Evolutionary conservation across 2,329 filamentous ascomycete genomes (phyloP), one percentile per base, ranked within the genome.

Genomic region (Ustulina deusta): DNA sequence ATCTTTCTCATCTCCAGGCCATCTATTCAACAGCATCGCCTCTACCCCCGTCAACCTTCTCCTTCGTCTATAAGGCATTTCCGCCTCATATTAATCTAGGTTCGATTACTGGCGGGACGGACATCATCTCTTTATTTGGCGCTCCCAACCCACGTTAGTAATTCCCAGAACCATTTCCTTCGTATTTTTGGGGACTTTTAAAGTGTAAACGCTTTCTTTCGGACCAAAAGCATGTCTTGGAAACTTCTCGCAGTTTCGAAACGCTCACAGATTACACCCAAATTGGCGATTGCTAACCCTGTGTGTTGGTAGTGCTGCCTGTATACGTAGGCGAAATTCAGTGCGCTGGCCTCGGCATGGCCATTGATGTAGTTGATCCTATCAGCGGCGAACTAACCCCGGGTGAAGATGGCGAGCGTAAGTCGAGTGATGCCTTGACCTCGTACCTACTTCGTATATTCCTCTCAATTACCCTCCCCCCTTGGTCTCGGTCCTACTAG

Each of bases 1-100:
- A 89, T 66, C 85, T 95, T 27, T 85, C 85, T 0, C 83, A 84
- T 1, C 84, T 99, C 15, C 87, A 91, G 78, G 93, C 94, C 3
- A 93, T 99, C 67, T 98, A 97, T 83, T 97, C 93, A 22, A 98
- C 95, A 1, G 96, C 94, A 36, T 97, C 94, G 0, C 94, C 95
- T 2, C 84, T 99, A 1, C 94, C 95, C 0, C 95, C 96, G 0
- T 97, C 93, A 0, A 98, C 96, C 1, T 98, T 97, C 80, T 85
- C 88, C 65, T 98, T 97, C 76, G 90, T 97, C 61, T 97, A 98
- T 81, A 82, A 87, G 29, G 91, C 91, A 1, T 97, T 98, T 76
- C 93, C 94, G 1, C 76, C 86, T 0, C 83, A 87, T n/a, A 85
- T 98, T 72, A 95, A 97, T 79, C 88, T 98, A 7, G 93, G 90